Conservation (phyloP, 148 eudicot genomes). For the Camellia sinensis region DNA sequence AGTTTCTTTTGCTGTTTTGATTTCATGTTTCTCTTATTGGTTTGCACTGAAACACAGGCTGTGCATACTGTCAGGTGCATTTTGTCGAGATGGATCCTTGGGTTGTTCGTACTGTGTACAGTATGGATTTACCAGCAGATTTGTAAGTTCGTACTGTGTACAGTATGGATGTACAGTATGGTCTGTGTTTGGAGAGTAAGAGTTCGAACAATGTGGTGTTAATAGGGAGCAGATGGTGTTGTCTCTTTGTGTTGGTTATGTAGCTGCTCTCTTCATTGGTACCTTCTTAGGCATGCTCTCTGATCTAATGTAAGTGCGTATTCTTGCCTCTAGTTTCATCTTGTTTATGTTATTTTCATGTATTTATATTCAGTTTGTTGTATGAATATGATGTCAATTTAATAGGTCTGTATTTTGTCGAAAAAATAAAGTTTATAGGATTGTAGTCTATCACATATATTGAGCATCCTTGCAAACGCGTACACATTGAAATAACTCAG, state of each 20-base stretch:
- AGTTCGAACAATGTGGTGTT: conserved; percentile 44
- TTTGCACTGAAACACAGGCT: too few relatives aligned
- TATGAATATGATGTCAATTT: too few relatives aligned
- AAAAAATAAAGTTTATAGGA: background rate
- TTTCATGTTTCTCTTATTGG: too few relatives aligned
- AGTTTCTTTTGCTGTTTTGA: too few relatives aligned
- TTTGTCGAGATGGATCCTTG: too few relatives aligned
- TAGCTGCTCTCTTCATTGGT: conserved; percentile 52
- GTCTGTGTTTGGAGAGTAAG: conserved; percentile 77
- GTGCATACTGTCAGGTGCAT: too few relatives aligned
- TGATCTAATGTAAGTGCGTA: conserved; percentile 68
- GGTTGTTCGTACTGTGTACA: too few relatives aligned
- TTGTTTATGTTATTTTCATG: background rate
- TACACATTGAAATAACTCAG: background rate
- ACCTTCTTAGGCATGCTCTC: conserved; percentile 66
- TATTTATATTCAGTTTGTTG: background rate
- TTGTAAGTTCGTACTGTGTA: too few relatives aligned
- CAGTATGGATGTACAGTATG: too few relatives aligned
- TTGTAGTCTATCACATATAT: background rate
- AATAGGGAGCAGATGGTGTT: conserved; percentile 55
- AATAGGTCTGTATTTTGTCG: background rate
- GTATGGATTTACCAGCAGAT: too few relatives aligned
- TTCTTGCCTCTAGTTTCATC: background rate
- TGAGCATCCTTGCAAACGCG: background rate
- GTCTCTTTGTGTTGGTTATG: conserved; percentile 53